phyloP scores from a whole-genome alignment of 768 basidiomycete genomes.

The Auriscalpium microsporum region DNA sequence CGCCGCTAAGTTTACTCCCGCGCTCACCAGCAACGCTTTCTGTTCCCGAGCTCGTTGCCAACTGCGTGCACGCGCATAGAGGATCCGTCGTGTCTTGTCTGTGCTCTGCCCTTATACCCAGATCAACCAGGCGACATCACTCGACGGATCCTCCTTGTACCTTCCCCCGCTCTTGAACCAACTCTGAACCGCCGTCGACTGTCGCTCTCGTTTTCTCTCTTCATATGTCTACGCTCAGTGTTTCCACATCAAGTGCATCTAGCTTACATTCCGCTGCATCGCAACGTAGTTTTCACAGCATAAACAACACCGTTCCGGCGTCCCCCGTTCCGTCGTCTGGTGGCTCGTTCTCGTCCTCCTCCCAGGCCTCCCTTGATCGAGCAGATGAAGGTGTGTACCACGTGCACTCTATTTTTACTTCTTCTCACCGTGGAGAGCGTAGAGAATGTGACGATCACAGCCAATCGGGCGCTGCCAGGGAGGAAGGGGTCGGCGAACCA shows the following conservation, averaged over 20 bases:
- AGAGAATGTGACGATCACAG: constrained; percentile 73
- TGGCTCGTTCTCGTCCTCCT: constrained; percentile 40
- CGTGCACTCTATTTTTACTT: constrained; percentile 7
- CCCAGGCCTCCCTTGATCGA: constrained; percentile 42
- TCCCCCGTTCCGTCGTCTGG: constrained; percentile 18
- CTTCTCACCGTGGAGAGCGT: constrained; percentile 7
- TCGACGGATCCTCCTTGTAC: constrained; percentile 44
- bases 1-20: too few relatives aligned
- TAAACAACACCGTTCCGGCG: constrained; percentile 17
- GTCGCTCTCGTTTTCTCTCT: constrained; percentile 16
- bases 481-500: constrained; percentile 45
- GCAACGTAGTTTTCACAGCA: constrained; percentile 17
- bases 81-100: constrained; percentile 45
- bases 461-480: constrained; percentile 37
- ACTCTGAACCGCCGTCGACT: constrained; percentile 4
- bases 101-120: constrained; percentile 37
- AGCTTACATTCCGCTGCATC: constrained; percentile 18
- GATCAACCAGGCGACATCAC: constrained; percentile 29
- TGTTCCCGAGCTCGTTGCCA: neutral
- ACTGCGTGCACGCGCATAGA: constrained; percentile 13
- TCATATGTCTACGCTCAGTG: constrained; percentile 10
- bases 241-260: constrained; percentile 9
- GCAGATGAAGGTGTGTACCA: constrained; percentile 55
- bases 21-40: neutral
- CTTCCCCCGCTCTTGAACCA: constrained; percentile 7